Percentiles rank a stretch among this genome's conserved stretches.
These are phyloP conservation scores for Leishmania aethiopica DNA, from an alignment of 208 protist species.

Conservation along the genomic window DNA sequence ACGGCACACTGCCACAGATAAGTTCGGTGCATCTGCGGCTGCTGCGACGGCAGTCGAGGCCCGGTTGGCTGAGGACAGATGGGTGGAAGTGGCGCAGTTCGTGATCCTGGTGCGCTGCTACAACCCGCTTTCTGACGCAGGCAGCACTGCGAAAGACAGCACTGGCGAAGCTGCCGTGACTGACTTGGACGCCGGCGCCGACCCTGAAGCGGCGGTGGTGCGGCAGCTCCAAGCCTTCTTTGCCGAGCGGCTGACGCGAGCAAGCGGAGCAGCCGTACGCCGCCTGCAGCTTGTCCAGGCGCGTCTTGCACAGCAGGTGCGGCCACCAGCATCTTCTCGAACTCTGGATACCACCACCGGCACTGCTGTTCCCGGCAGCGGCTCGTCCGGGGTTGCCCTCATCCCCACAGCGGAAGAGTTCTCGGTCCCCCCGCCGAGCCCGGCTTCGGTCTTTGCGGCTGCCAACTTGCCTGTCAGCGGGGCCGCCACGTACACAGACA, in stretches of 20 bases:
- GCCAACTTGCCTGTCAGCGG: constrained; percentile 78
- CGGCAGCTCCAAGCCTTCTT: constrained; percentile 21
- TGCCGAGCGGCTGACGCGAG: constrained; percentile 3
- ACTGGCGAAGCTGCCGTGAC: not conserved
- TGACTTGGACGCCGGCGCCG: not conserved
- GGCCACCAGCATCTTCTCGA: not conserved
- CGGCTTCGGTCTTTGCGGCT: constrained; percentile 62
- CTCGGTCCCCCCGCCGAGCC: constrained; percentile 51
- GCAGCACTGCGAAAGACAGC: not conserved
- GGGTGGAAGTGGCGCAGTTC: constrained; percentile 64
- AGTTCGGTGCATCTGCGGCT: not conserved
- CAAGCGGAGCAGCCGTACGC: constrained; percentile 14
- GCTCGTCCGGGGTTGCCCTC: constrained; percentile 20
- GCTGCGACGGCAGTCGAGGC: not conserved
- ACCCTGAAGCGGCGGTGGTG: constrained; percentile 20
- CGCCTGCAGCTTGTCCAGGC: constrained; percentile 20
- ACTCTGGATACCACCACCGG: not conserved
- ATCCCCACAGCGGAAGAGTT: constrained; percentile 74
- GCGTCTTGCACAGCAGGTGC: constrained; percentile 11
- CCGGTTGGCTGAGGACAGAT: constrained; percentile 44
- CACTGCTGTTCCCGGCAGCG: not conserved
- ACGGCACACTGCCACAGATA: constrained; percentile 14
- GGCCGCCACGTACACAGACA: constrained; percentile 35
- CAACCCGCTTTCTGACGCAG: not conserved
- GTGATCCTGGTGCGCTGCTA: constrained; percentile 72